Evolutionary conservation across 352 stramenopile genomes (phyloP).

Genomic region (Aphanomyces euteiches): DNA sequence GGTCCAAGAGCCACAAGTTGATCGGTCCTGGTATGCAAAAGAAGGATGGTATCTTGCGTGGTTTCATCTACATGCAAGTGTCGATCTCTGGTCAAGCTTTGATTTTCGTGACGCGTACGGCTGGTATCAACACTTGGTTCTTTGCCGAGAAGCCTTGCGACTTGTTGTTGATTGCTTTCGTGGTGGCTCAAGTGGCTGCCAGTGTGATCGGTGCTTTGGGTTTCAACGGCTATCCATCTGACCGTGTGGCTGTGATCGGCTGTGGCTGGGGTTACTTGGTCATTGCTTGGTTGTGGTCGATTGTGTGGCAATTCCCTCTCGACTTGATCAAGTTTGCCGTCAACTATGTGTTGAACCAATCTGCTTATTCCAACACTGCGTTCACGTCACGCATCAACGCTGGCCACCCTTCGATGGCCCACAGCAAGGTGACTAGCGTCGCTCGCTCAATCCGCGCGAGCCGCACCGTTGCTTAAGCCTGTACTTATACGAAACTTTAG

Average conservation of each 20-base stretch:
- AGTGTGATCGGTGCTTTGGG: slow-evolving; percentile 63
- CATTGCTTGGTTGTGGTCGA: slow-evolving; percentile 62
- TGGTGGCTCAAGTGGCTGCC: slow-evolving; percentile 61
- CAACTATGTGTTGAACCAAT: slow-evolving; percentile 56
- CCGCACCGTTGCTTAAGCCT: slow-evolving; percentile 40
- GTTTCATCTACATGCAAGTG: slow-evolving; percentile 66
- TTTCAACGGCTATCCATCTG: slow-evolving; percentile 60
- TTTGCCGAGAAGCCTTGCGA: slow-evolving; percentile 64
- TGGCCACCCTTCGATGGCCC: slow-evolving; percentile 57
- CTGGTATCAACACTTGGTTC: slow-evolving; percentile 72
- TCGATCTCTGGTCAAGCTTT: slow-evolving; percentile 69
- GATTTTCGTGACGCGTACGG: slow-evolving; percentile 72
- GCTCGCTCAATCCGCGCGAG: slow-evolving; percentile 63
- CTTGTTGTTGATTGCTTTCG: slow-evolving; percentile 61
- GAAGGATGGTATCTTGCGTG: slow-evolving; percentile 64
- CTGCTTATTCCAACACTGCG: slow-evolving; percentile 57
- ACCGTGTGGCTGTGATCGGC: slow-evolving; percentile 62
- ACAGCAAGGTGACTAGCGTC: slow-evolving; percentile 55
- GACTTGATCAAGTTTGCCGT: slow-evolving; percentile 69
- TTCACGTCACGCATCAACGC: slow-evolving; percentile 74
- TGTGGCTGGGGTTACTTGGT: slow-evolving; percentile 59
- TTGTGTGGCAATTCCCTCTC: slow-evolving; percentile 70
- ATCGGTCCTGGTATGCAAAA: slow-evolving; percentile 60
- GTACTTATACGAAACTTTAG: neutral
- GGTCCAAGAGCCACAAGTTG: slow-evolving; percentile 55